A percentile compares a stretch with the other conserved stretches of the same genome.
These are phyloP conservation scores for Fonsecaea pedrosoi DNA, from an alignment of 2,329 filamentous ascomycete species.

Conservation along the genomic window DNA sequence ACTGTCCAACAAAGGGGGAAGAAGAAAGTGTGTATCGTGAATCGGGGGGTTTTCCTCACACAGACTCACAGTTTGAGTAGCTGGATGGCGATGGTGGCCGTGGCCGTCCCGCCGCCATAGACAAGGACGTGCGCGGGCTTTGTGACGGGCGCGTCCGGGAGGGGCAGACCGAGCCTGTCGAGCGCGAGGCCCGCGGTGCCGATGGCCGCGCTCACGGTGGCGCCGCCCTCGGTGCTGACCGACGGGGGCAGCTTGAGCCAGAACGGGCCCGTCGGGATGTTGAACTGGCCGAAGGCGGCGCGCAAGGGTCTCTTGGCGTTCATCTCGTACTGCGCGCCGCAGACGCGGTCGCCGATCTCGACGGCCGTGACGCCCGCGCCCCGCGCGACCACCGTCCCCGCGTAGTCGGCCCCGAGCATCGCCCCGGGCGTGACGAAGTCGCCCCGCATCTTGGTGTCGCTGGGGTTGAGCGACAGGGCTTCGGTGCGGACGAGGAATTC, in stretches of 20 bases:
- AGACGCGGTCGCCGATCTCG: constrained; percentile 29
- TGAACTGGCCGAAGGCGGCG: constrained; percentile 34
- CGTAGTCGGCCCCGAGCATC: constrained; percentile 21
- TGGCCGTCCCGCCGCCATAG: constrained; percentile 28
- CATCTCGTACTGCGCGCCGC: constrained; percentile 32
- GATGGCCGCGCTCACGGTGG: constrained; percentile 23
- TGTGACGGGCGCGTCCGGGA: constrained; percentile 23
- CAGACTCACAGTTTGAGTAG: constrained; percentile 40
- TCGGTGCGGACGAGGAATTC: constrained; percentile 32
- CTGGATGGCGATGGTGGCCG: constrained; percentile 39
- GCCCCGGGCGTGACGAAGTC: constrained; percentile 34
- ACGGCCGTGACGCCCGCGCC: constrained; percentile 26
- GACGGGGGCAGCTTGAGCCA: constrained; percentile 28
- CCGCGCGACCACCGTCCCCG: constrained; percentile 30
- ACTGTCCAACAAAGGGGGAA: too few relatives aligned
- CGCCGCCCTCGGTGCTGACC: constrained; percentile 17
- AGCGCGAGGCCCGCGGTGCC: constrained; percentile 27
- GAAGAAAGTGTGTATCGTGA: too few relatives aligned
- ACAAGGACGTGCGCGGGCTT: constrained; percentile 34
- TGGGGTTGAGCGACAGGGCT: constrained; percentile 40
- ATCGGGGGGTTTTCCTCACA: too few relatives aligned
- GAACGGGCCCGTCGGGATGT: constrained; percentile 17
- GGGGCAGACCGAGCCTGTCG: constrained; percentile 27
- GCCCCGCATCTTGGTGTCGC: constrained; percentile 40
- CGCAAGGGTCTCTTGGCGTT: constrained; percentile 27